Evolutionary conservation across 306 rosid genomes (phyloP).

Genomic region (Morella rubra): DNA sequence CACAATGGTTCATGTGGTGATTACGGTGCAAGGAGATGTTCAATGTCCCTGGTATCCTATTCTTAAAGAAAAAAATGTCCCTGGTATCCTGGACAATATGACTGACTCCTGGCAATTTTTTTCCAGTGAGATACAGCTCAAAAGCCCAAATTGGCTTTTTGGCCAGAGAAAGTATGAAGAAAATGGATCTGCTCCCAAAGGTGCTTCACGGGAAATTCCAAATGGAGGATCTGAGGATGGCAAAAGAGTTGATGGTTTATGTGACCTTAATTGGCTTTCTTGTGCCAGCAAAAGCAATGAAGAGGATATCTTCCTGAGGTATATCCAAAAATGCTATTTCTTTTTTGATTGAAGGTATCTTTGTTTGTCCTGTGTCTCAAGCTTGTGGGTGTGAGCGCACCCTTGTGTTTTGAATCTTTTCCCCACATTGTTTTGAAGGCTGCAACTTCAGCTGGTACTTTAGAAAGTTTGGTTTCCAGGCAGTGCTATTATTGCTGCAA

Average conservation of each 20-base stretch:
- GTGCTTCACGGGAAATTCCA: slow-evolving; percentile 48
- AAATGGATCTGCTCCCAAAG: slow-evolving; percentile 54
- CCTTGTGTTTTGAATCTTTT: background rate
- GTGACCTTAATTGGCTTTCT: slow-evolving; percentile 68
- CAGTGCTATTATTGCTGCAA: too few species aligned
- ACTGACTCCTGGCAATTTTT: slow-evolving; percentile 27
- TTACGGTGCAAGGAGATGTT: background rate
- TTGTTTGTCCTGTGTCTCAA: background rate
- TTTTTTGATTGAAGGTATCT: background rate
- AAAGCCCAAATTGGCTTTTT: slow-evolving; percentile 91
- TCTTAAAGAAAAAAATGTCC: background rate
- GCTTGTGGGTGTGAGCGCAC: too few species aligned
- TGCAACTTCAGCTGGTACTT: background rate
- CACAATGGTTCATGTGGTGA: background rate
- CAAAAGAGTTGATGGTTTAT: slow-evolving; percentile 46
- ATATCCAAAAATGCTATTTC: slow-evolving; percentile 25
- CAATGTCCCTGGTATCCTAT: slow-evolving; percentile 6
- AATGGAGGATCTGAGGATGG: slow-evolving; percentile 43
- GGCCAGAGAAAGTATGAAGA: slow-evolving; percentile 86
- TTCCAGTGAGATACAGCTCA: slow-evolving; percentile 91
- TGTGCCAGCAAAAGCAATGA: slow-evolving; percentile 52
- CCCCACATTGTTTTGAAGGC: background rate
- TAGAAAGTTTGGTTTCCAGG: background rate
- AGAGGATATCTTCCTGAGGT: slow-evolving; percentile 77
- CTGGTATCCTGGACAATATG: slow-evolving; percentile 10